Evolutionary conservation across 2,329 filamentous ascomycete species (phyloP).

Genomic region (Colletotrichum camelliae): DNA sequence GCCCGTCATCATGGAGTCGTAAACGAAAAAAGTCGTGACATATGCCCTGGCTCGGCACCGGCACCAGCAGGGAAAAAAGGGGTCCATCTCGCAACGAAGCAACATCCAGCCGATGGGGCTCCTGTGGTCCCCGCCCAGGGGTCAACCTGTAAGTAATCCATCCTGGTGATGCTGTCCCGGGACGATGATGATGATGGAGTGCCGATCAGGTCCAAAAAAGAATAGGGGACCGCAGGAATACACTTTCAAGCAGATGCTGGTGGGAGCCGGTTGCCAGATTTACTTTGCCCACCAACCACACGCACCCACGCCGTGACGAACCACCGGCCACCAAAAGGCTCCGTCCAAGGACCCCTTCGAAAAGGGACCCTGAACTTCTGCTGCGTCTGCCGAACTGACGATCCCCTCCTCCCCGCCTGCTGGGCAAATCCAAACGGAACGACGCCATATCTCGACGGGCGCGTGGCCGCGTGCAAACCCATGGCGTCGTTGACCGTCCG

Average conservation of each 20-base stretch:
- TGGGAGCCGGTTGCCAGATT: background rate
- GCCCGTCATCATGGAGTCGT: conserved; percentile 9
- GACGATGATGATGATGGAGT: background rate
- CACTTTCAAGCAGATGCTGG: background rate
- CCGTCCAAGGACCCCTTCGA: background rate
- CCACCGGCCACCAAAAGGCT: background rate
- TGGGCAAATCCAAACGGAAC: background rate
- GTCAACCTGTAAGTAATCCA: conserved; percentile 1
- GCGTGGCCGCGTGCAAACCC: background rate
- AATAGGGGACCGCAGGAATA: background rate
- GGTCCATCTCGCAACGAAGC: background rate
- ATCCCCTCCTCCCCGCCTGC: background rate
- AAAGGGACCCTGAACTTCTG: background rate
- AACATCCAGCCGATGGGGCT: background rate
- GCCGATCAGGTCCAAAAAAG: background rate
- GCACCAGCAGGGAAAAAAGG: background rate
- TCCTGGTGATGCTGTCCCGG: background rate
- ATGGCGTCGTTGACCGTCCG: background rate
- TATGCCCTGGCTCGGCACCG: background rate
- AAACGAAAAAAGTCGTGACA: background rate
- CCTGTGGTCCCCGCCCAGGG: background rate
- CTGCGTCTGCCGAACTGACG: background rate
- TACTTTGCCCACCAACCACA: background rate
- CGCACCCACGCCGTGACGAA: background rate
- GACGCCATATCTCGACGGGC: background rate